A percentile compares a stretch with the other conserved stretches of the same genome.
Conservation (phyloP, 345 rosid genomes). For the Punica granatum region DNA sequence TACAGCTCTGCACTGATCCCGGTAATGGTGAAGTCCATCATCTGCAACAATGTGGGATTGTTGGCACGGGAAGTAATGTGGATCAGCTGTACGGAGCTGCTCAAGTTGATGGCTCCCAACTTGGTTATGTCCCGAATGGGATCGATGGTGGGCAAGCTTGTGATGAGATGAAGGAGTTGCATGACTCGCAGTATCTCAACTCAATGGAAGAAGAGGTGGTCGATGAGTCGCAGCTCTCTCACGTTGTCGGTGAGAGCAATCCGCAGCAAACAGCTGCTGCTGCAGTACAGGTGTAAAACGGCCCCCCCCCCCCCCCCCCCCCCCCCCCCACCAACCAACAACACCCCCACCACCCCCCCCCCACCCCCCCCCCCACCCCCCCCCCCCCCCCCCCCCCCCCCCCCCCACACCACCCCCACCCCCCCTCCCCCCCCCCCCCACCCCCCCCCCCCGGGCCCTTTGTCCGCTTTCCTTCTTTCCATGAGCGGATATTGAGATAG, state of each 20-base stretch:
- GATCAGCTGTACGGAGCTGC: constrained; percentile 9
- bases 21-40: constrained; percentile 8
- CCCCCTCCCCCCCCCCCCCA: no score
- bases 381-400: no score
- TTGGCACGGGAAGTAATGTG: constrained; percentile 1
- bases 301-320: neutral
- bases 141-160: constrained; percentile 7
- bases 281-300: constrained; percentile 8
- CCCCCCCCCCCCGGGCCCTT: no score
- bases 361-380: no score
- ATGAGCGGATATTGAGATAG: neutral
- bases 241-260: constrained; percentile 19
- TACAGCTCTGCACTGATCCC: constrained; percentile 21
- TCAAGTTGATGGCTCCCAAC: constrained; percentile 17
- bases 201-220: constrained; percentile 8
- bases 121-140: constrained; percentile 8
- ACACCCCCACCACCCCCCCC: no score
- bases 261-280: constrained; percentile 6
- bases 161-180: constrained; percentile 6
- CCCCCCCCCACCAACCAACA: no score
- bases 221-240: constrained; percentile 19
- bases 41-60: constrained; percentile 5
- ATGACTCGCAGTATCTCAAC: constrained; percentile 6
- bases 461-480: neutral
- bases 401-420: no score